Evolutionary conservation across 176 grass and related monocot species (phyloP).

Genomic region (Phoenix dactylifera): DNA sequence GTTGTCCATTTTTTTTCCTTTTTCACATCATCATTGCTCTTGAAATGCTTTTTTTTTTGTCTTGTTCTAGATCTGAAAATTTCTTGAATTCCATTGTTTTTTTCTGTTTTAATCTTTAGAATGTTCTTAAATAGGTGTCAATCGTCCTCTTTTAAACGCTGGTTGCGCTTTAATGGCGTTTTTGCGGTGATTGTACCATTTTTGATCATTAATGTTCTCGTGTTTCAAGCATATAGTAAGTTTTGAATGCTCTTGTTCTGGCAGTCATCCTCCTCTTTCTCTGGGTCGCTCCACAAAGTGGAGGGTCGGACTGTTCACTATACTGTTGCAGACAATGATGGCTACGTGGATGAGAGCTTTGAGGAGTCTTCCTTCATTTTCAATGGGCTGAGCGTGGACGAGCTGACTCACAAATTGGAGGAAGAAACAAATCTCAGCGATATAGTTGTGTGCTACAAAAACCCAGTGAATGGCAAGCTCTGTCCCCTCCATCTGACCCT

Average conservation of each 20-base stretch:
- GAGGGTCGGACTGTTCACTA: constrained; percentile 58
- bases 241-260: background rate
- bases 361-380: constrained; percentile 37
- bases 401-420: constrained; percentile 44
- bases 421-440: constrained; percentile 39
- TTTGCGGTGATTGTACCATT: too few species aligned
- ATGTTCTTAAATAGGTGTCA: too few species aligned
- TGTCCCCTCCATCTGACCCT: constrained; percentile 51
- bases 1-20: too few species aligned
- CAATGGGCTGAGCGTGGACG: constrained; percentile 45
- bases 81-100: too few species aligned
- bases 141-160: too few species aligned
- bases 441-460: constrained; percentile 49
- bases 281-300: constrained; percentile 41
- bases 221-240: too few species aligned
- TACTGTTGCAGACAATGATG: constrained; percentile 37
- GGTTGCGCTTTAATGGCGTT: too few species aligned
- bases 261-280: constrained; percentile 49
- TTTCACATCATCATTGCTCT: too few species aligned
- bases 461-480: constrained; percentile 46
- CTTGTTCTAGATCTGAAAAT: too few species aligned
- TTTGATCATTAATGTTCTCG: too few species aligned
- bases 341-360: constrained; percentile 16
- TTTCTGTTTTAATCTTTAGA: too few species aligned
- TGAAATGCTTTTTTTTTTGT: too few species aligned